A percentile compares a stretch with the other conserved stretches of the same genome.
These are phyloP conservation scores for Amborella trichopoda DNA, from an alignment of 164 flowering plant species.

Conservation along the genomic window DNA sequence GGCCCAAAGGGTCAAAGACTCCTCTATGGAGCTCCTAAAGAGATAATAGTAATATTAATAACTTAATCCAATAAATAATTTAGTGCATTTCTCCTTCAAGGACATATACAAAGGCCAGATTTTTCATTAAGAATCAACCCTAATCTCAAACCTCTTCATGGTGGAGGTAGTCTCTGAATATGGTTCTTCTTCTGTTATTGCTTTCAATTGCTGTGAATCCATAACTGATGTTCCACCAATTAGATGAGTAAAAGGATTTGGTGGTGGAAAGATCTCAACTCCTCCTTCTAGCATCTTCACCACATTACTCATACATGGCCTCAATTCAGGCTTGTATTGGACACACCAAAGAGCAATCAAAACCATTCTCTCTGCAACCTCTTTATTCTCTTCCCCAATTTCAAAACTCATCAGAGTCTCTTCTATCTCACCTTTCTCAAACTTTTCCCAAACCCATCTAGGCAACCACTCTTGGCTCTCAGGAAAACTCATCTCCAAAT, in stretches of 20 bases:
- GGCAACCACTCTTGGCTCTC: slow-evolving; percentile 15
- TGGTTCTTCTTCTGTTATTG: background rate
- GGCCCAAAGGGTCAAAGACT: no score
- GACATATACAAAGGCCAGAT: no score
- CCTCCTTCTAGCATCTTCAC: slow-evolving; percentile 18
- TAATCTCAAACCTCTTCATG: slow-evolving; percentile 4
- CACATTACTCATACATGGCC: slow-evolving; percentile 15
- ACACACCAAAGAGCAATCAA: slow-evolving; percentile 14
- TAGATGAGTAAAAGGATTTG: slow-evolving; percentile 3
- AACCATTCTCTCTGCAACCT: slow-evolving; percentile 5
- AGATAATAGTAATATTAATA: no score
- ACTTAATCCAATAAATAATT: no score
- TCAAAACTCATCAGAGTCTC: background rate
- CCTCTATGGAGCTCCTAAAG: no score
- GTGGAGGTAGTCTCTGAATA: background rate
- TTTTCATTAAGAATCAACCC: background rate
- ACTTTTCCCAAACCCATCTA: slow-evolving; percentile 11
- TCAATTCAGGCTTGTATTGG: slow-evolving; percentile 5
- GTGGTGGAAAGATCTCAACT: background rate
- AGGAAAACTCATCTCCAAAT: background rate
- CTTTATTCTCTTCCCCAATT: slow-evolving; percentile 7
- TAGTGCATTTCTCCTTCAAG: no score
- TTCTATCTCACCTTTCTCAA: slow-evolving; percentile 7
- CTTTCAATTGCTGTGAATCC: background rate
- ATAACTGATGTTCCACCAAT: background rate